These are phyloP conservation scores for Tolypocladium sp. DNA, from an alignment of 2,329 filamentous ascomycete genomes.

Conservation along the genomic window DNA sequence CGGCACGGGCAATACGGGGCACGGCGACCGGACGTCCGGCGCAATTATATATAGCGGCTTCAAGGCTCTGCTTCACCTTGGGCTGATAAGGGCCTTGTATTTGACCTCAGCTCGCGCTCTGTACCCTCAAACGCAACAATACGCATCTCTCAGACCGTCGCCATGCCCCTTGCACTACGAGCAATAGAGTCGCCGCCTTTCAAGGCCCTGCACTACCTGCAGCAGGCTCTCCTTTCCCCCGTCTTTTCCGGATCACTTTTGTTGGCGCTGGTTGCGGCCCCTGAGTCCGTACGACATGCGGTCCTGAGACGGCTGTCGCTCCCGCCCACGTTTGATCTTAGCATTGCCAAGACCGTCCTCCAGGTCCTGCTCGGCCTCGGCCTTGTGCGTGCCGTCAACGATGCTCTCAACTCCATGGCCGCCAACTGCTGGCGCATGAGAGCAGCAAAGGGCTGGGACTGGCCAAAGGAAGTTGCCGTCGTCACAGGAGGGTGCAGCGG, in stretches of 20 bases:
- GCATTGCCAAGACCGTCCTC: constrained; percentile 2
- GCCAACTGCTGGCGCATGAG: constrained; percentile 18
- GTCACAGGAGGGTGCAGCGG: constrained; percentile 35
- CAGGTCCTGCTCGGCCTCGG: constrained; percentile 13
- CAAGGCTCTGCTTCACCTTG: background rate
- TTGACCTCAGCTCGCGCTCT: background rate
- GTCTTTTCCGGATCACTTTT: constrained; percentile 9
- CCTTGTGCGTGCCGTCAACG: constrained; percentile 13
- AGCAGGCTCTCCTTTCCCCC: constrained; percentile 5
- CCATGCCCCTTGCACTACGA: constrained; percentile 4
- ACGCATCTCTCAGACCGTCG: background rate
- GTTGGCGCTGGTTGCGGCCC: constrained; percentile 4
- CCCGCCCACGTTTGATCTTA: constrained; percentile 2
- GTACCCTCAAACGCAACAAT: background rate
- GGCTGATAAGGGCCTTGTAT: background rate
- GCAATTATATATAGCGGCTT: background rate
- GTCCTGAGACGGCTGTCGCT: constrained; percentile 2
- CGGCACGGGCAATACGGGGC: background rate
- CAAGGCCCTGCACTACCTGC: constrained; percentile 3
- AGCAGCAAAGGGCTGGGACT: constrained; percentile 19
- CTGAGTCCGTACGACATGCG: constrained; percentile 1
- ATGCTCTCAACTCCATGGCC: constrained; percentile 14
- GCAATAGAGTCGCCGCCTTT: constrained; percentile 6
- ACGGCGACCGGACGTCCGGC: background rate
- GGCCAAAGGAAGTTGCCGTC: constrained; percentile 30